These are phyloP conservation scores for Blumeria graminis DNA, from an alignment of 2,329 filamentous ascomycete species.

Conservation along the genomic window DNA sequence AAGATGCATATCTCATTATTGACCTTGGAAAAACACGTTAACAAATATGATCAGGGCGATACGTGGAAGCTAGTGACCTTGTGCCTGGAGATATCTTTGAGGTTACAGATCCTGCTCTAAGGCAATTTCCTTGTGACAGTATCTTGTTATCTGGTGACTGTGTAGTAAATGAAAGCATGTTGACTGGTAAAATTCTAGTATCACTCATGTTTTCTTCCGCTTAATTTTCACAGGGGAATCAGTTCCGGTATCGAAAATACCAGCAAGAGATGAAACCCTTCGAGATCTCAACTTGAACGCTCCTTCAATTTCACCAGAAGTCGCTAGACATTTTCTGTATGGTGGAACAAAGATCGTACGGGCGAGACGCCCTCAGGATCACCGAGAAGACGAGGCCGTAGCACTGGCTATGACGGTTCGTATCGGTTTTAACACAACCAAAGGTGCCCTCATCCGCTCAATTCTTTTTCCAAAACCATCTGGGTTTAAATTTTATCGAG, in stretches of 20 bases:
- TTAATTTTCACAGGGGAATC: constrained; percentile 44
- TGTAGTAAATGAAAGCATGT: constrained; percentile 98
- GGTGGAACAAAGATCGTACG: constrained; percentile 90
- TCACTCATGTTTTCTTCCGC: neutral
- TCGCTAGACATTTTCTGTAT: constrained; percentile 78
- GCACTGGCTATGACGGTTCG: constrained; percentile 78
- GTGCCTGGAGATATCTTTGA: constrained; percentile 95
- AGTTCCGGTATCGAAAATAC: constrained; percentile 81
- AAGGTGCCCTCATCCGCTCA: constrained; percentile 80
- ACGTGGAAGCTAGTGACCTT: constrained; percentile 63
- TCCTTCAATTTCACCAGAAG: constrained; percentile 57
- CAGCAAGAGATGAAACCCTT: constrained; percentile 61
- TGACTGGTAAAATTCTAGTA: constrained; percentile 35
- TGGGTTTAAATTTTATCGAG: constrained; percentile 93
- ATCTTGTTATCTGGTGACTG: constrained; percentile 80
- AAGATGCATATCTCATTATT: constrained; percentile 13
- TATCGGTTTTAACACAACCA: constrained; percentile 94
- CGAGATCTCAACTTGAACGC: constrained; percentile 51
- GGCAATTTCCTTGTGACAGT: constrained; percentile 79
- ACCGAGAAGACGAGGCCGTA: constrained; percentile 65
- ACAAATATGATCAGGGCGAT: constrained; percentile 33
- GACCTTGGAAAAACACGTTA: neutral
- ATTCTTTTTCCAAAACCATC: constrained; percentile 98
- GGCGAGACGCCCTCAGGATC: constrained; percentile 67
- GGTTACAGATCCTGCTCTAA: constrained; percentile 74